These are phyloP conservation scores for Gelatoporia subvermispora DNA, from an alignment of 768 basidiomycete genomes.

Conservation along the genomic window DNA sequence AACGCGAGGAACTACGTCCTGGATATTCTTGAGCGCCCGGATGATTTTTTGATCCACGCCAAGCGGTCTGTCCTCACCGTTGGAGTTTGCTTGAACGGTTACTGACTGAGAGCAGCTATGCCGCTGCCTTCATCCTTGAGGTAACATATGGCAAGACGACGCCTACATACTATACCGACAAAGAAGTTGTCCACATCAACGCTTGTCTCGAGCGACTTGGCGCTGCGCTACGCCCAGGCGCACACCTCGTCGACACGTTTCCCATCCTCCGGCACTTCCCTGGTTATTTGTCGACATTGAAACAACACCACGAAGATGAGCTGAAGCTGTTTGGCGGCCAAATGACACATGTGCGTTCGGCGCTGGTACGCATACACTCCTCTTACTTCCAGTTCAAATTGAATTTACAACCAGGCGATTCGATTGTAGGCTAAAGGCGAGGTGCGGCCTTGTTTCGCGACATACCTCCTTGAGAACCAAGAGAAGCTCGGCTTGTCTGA, in stretches of 20 bases:
- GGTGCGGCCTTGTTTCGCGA: conserved; percentile 29
- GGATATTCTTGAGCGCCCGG: conserved; percentile 30
- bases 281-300: conserved; percentile 54
- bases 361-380: conserved; percentile 21
- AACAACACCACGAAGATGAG: conserved; percentile 46
- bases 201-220: conserved; percentile 32
- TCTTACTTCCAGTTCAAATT: background rate
- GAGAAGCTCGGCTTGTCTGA: conserved; percentile 26
- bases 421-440: conserved; percentile 18
- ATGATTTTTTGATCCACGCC: conserved; percentile 29
- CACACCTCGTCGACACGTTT: conserved; percentile 29
- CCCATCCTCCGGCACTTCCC: conserved; percentile 42
- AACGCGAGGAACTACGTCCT: conserved; percentile 30
- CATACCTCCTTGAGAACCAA: conserved; percentile 34
- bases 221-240: conserved; percentile 32
- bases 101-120: conserved; percentile 23
- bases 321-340: conserved; percentile 28
- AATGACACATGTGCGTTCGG: conserved; percentile 20
- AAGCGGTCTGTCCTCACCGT: conserved; percentile 20
- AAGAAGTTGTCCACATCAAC: conserved; percentile 29
- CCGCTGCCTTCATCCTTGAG: conserved; percentile 34
- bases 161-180: conserved; percentile 32
- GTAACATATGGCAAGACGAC: conserved; percentile 37
- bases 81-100: background rate
- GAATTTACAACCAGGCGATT: background rate